These are phyloP conservation scores for Trichophyton schoenleinii DNA, from an alignment of 2,329 filamentous ascomycete genomes.

Conservation along the genomic window DNA sequence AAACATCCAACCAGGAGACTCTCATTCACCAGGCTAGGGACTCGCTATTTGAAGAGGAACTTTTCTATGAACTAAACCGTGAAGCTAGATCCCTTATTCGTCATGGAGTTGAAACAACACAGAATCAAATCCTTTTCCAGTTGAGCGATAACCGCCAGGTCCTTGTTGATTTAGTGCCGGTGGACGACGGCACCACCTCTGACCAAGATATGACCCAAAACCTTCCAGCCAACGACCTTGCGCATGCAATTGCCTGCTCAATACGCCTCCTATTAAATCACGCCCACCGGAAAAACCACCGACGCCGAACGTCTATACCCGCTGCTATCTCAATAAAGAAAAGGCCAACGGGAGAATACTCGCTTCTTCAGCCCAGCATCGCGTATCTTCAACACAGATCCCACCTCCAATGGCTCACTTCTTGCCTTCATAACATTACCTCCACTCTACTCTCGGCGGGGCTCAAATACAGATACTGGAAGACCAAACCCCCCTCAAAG, in stretches of 20 bases:
- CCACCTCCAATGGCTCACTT: slow-evolving; percentile 24
- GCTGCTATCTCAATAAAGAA: slow-evolving; percentile 42
- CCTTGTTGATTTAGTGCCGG: slow-evolving; percentile 53
- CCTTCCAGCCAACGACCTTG: slow-evolving; percentile 34
- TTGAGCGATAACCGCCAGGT: slow-evolving; percentile 45
- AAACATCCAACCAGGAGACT: slow-evolving; percentile 24
- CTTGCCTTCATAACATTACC: slow-evolving; percentile 22
- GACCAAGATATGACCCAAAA: slow-evolving; percentile 18
- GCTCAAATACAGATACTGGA: slow-evolving; percentile 19
- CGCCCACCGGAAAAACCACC: slow-evolving; percentile 64
- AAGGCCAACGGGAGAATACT: slow-evolving; percentile 39
- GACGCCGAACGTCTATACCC: slow-evolving; percentile 51
- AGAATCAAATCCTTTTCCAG: slow-evolving; percentile 44
- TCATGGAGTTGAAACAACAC: slow-evolving; percentile 55
- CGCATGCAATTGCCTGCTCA: slow-evolving; percentile 53
- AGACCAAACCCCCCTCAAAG: slow-evolving; percentile 15
- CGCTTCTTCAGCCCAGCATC: slow-evolving; percentile 48
- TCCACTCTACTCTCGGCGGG: slow-evolving; percentile 23
- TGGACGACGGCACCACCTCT: slow-evolving; percentile 23
- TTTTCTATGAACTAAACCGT: slow-evolving; percentile 78
- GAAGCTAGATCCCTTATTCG: slow-evolving; percentile 64
- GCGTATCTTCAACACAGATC: slow-evolving; percentile 40
- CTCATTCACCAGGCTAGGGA: slow-evolving; percentile 34
- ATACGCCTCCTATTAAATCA: slow-evolving; percentile 67
- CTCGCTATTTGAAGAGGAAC: slow-evolving; percentile 51